Evolutionary conservation across 495 filamentous ascomycete species (phyloP).

Genomic region (Endocarpon pusillum): DNA sequence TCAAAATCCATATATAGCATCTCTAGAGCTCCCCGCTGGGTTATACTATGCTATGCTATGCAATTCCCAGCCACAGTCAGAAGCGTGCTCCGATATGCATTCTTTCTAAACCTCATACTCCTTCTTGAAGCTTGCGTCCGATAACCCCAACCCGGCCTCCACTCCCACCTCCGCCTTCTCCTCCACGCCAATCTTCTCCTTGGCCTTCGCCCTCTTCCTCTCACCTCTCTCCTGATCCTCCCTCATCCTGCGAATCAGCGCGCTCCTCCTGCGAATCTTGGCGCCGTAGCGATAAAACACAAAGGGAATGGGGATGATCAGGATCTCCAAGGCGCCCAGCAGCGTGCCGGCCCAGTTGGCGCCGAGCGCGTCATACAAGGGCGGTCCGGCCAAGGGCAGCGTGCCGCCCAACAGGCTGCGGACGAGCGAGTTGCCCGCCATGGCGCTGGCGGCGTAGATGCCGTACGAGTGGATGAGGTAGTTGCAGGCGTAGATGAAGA

Average conservation of each 20-base stretch:
- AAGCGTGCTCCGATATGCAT: too few species aligned
- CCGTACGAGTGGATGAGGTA: constrained; percentile 68
- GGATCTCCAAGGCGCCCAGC: constrained; percentile 49
- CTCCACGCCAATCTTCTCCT: constrained; percentile 8
- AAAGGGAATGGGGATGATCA: constrained; percentile 61
- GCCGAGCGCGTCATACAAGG: constrained; percentile 51
- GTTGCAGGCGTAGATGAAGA: constrained; percentile 66
- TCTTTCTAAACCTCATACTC: too few species aligned
- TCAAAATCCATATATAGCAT: too few species aligned
- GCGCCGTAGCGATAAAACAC: constrained; percentile 62
- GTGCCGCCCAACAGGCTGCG: constrained; percentile 51
- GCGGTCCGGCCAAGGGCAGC: constrained; percentile 54
- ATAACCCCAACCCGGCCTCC: too few species aligned
- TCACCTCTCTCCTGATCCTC: constrained; percentile 50
- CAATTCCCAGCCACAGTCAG: too few species aligned
- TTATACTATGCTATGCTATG: too few species aligned
- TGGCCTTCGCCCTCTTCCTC: constrained; percentile 20
- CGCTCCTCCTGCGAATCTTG: constrained; percentile 45
- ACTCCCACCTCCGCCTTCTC: constrained; percentile 7
- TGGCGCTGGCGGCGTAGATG: constrained; percentile 56
- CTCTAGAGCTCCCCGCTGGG: too few species aligned
- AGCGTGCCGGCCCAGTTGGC: constrained; percentile 68
- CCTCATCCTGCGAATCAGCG: constrained; percentile 50
- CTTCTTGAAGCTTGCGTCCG: too few species aligned
- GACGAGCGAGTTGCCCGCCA: constrained; percentile 61